Percentiles rank a stretch among this genome's conserved stretches.
phyloP scores from a whole-genome alignment of 768 basidiomycete species.

The Pisolithus microcarpus region DNA sequence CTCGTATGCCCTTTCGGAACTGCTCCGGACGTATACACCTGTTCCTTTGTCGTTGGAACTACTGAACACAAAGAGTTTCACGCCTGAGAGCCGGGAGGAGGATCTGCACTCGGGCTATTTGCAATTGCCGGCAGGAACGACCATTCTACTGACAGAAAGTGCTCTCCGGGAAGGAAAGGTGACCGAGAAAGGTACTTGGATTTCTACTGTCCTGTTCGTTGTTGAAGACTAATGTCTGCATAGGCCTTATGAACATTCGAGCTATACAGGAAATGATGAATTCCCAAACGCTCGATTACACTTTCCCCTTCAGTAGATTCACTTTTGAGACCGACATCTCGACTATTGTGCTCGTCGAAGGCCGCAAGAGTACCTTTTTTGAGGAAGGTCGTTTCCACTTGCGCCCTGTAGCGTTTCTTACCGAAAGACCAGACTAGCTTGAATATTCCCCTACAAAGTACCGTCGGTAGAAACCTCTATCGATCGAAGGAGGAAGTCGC shows the following conservation, averaged over 20 bases:
- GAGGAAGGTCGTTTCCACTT: slow-evolving; percentile 40
- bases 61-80: slow-evolving; percentile 52
- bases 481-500: slow-evolving; percentile 36
- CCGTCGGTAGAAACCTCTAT: slow-evolving; percentile 37
- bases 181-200: slow-evolving; percentile 36
- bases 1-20: slow-evolving; percentile 43
- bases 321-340: slow-evolving; percentile 66
- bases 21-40: slow-evolving; percentile 50
- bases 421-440: slow-evolving; percentile 46
- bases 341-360: slow-evolving; percentile 56
- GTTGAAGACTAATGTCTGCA: background rate
- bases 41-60: slow-evolving; percentile 57
- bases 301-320: slow-evolving; percentile 71
- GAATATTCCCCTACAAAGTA: slow-evolving; percentile 41
- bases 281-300: slow-evolving; percentile 61
- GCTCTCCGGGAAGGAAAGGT: slow-evolving; percentile 64
- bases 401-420: background rate
- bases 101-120: slow-evolving; percentile 70
- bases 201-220: background rate
- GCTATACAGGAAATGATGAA: slow-evolving; percentile 49
- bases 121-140: slow-evolving; percentile 59
- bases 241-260: background rate
- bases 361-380: slow-evolving; percentile 67
- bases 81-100: slow-evolving; percentile 61
- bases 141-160: slow-evolving; percentile 58